Evolutionary conservation across 176 grass and related monocot genomes (phyloP).

Genomic region (Areca catechu): DNA sequence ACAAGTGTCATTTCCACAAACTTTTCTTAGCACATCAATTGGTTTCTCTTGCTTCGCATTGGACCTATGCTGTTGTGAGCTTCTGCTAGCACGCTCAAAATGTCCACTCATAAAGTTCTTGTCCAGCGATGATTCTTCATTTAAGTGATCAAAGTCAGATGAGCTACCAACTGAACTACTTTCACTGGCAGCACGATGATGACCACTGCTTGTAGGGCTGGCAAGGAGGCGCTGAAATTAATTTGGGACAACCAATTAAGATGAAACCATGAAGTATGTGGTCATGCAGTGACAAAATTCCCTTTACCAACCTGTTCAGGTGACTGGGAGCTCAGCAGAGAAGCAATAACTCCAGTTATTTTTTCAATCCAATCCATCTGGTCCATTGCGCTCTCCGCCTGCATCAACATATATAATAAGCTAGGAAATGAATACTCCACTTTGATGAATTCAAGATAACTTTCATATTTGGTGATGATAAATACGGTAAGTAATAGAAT

Average conservation of each 20-base stretch:
- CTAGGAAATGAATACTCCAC: too few relatives aligned
- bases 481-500: too few relatives aligned
- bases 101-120: constrained; percentile 60
- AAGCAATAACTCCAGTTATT: constrained; percentile 97
- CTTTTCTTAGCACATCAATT: constrained; percentile 95
- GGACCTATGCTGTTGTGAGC: constrained; percentile 55
- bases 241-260: neutral
- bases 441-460: too few relatives aligned
- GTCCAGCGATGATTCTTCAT: constrained; percentile 70
- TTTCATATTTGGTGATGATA: too few relatives aligned
- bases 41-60: constrained; percentile 85
- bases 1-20: constrained; percentile 70
- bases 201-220: constrained; percentile 49
- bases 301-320: constrained; percentile 70
- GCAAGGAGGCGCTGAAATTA: constrained; percentile 69
- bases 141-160: constrained; percentile 65
- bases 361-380: constrained; percentile 99
- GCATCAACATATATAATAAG: constrained; percentile 21
- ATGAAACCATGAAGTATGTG: neutral
- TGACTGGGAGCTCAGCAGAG: constrained; percentile 90
- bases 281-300: constrained; percentile 1
- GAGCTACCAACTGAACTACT: constrained; percentile 88
- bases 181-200: constrained; percentile 61
- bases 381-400: constrained; percentile 98
- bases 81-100: constrained; percentile 62